Percentiles rank a stretch among this genome's conserved stretches.
Conservation (phyloP, 2,329 filamentous ascomycete genomes). For the Fusarium paranaense region DNA sequence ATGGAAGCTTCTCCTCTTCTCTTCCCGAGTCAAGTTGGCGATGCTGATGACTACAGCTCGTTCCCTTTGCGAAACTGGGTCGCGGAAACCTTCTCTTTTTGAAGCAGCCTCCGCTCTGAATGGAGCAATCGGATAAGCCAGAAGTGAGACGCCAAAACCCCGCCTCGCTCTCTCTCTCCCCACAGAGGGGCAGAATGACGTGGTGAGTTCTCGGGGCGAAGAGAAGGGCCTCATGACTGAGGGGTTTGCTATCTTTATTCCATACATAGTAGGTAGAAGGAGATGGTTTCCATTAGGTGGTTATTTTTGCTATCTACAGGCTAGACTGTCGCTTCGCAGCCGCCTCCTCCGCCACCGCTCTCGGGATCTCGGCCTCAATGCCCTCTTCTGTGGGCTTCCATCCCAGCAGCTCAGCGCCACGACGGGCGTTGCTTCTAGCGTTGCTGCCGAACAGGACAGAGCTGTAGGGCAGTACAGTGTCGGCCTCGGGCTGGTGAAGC, state of each 20-base stretch:
- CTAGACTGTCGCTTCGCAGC: conserved; percentile 12
- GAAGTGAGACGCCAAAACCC: background rate
- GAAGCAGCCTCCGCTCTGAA: background rate
- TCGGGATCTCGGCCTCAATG: conserved; percentile 57
- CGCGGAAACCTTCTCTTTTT: conserved; percentile 40
- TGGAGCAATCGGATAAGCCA: background rate
- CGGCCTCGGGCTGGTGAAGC: conserved; percentile 55
- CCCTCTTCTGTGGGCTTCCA: conserved; percentile 64
- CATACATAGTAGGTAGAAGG: background rate
- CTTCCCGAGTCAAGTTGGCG: background rate
- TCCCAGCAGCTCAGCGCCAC: conserved; percentile 63
- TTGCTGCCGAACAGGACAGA: conserved; percentile 68
- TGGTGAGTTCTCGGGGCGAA: background rate
- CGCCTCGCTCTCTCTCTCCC: background rate
- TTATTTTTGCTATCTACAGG: background rate
- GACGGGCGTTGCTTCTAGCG: conserved; percentile 62
- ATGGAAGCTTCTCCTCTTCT: background rate
- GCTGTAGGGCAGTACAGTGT: conserved; percentile 57
- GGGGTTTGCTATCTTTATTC: background rate
- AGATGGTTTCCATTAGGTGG: background rate
- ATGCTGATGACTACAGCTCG: background rate
- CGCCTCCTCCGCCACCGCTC: conserved; percentile 44
- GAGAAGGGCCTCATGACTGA: background rate
- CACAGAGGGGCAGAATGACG: background rate
- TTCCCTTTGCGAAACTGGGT: background rate